Percentiles rank a stretch among this genome's conserved stretches.
phyloP scores from a whole-genome alignment of 2,329 filamentous ascomycete genomes.

The Neopestalotiopsis clavispora region DNA sequence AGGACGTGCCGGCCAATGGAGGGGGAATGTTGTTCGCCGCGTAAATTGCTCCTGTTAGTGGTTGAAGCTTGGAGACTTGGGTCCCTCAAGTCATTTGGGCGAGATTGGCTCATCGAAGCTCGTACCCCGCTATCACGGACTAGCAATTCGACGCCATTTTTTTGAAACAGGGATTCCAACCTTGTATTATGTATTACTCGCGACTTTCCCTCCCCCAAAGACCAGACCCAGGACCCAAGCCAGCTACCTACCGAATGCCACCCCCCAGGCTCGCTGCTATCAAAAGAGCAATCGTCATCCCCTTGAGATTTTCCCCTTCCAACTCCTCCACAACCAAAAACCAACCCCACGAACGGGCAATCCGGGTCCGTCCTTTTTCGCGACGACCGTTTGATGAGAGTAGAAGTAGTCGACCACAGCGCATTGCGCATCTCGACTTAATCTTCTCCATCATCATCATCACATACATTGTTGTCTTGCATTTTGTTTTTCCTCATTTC shows the following conservation, averaged over 20 bases:
- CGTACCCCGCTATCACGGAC: background rate
- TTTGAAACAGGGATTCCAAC: constrained; percentile 11
- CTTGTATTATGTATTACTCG: background rate
- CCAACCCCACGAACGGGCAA: constrained; percentile 6
- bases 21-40: background rate
- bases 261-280: background rate
- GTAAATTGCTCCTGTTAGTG: constrained; percentile 1
- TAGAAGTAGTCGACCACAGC: background rate
- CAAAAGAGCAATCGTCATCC: constrained; percentile 17
- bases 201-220: background rate
- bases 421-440: constrained; percentile 13
- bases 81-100: background rate
- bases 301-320: constrained; percentile 11
- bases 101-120: background rate
- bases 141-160: background rate
- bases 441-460: background rate
- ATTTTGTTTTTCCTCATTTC: constrained; percentile 6
- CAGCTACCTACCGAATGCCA: background rate
- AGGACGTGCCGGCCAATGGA: constrained; percentile 8
- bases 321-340: constrained; percentile 14
- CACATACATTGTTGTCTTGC: background rate
- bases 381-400: constrained; percentile 8
- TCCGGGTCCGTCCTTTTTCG: constrained; percentile 3
- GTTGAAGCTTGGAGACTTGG: background rate
- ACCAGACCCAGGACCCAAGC: background rate